Evolutionary conservation across 2,329 filamentous ascomycete species (phyloP), one percentile per base, ranked within the genome.

Genomic region (Ophiosphaerella korrae): DNA sequence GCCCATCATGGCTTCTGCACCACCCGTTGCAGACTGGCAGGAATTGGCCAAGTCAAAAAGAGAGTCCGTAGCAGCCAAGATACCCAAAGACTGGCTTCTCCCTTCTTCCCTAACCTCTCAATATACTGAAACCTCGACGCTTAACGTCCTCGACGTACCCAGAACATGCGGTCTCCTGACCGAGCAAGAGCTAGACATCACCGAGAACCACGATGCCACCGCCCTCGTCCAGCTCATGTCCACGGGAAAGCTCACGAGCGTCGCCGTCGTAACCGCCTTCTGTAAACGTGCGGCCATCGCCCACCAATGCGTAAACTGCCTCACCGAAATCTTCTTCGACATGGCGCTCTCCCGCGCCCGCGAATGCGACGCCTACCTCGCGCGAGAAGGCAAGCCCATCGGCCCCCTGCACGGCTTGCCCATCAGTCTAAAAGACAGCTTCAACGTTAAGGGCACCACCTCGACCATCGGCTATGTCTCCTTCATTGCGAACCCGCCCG

Each of bases 391-490:
- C 4, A 74, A 75, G 57, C 58, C 77, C 12, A 75, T 81, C 58
- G 81, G 82, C 3, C 74, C 79, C 16, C 57, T 81, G 9, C 82
- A 83, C 64, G 83, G 81, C 0, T 66, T 85, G 2, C 82, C 82
- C 0, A 75, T 85, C 47, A 45, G 40, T 26, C 39, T 58, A 8
- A 52, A 74, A 63, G 85, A 87, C 44, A 82, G 84, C 12, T 87
- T 87, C 67, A 80, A 86, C 21, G 74, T 88, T 36, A 80, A 80
- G 50, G 84, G 82, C 1, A 66, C 78, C 3, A 82, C 86, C 45
- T 79, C 80, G 0, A 85, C 84, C 0, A 69, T 87, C 3, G 84
- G 84, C 6, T 86, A 86, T 56, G 80, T 84, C 1, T 72, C 70
- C 1, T 77, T 73, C 58, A 54, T 75, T 18, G 48, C 64, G 1